phyloP scores from a whole-genome alignment of 2,329 filamentous ascomycete genomes.

The Cryphonectria japonica region DNA sequence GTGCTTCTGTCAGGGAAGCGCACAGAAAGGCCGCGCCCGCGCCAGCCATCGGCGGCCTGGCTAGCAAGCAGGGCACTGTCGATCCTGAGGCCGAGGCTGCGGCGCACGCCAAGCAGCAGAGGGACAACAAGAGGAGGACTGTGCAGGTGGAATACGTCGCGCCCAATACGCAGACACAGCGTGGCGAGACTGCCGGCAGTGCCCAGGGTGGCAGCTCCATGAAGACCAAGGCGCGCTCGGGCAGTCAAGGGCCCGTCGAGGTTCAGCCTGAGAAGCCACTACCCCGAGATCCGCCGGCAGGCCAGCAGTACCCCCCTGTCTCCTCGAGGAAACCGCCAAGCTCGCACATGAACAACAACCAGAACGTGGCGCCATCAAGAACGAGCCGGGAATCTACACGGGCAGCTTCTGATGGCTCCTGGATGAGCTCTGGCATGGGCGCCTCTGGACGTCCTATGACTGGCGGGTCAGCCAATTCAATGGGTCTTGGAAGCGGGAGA shows the following conservation, averaged over 20 bases:
- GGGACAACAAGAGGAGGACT: conserved; percentile 89
- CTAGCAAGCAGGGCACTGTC: conserved; percentile 74
- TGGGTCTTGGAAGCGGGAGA: conserved; percentile 60
- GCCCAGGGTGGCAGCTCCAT: conserved; percentile 38
- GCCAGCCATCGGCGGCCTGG: conserved; percentile 63
- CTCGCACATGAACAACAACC: conserved; percentile 46
- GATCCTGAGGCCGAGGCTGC: conserved; percentile 65
- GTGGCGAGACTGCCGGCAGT: conserved; percentile 56
- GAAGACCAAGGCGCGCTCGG: conserved; percentile 57
- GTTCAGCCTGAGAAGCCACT: conserved; percentile 59
- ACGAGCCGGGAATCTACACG: conserved; percentile 55
- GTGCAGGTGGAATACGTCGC: conserved; percentile 98
- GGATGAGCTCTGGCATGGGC: conserved; percentile 55
- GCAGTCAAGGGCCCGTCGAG: conserved; percentile 57
- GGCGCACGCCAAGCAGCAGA: conserved; percentile 63
- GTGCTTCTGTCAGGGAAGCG: conserved; percentile 88
- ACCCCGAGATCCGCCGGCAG: conserved; percentile 59
- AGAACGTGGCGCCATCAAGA: conserved; percentile 51
- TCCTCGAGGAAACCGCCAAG: conserved; percentile 51
- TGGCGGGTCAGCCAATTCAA: conserved; percentile 72
- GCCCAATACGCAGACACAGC: conserved; percentile 81
- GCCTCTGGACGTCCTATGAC: conserved; percentile 71
- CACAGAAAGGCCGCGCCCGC: conserved; percentile 65
- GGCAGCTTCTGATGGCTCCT: conserved; percentile 56
- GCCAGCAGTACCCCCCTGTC: conserved; percentile 39